phyloP scores from a whole-genome alignment of 2,329 filamentous ascomycete species.

The Exophiala phaeomuriformis region DNA sequence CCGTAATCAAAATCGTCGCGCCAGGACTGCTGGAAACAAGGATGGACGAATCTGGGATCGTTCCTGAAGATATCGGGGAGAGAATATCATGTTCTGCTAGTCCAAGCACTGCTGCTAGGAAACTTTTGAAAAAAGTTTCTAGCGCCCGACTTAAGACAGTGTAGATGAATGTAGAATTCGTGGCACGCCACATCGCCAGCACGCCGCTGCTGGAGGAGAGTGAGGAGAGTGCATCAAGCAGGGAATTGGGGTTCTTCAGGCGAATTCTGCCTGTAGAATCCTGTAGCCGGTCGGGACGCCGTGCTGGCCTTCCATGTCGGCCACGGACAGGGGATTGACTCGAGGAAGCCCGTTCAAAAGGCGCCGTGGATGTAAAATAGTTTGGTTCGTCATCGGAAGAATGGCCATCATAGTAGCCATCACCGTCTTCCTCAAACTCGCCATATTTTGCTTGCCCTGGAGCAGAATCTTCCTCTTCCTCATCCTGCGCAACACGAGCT shows the following conservation, averaged over 20 bases:
- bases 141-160: slow-evolving; percentile 76
- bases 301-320: slow-evolving; percentile 32
- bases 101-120: slow-evolving; percentile 84
- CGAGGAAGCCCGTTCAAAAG: slow-evolving; percentile 27
- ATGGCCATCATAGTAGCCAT: slow-evolving; percentile 32
- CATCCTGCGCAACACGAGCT: slow-evolving; percentile 48
- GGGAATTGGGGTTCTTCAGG: slow-evolving; percentile 67
- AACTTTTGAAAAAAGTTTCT: slow-evolving; percentile 84
- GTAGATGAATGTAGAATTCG: slow-evolving; percentile 89
- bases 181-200: slow-evolving; percentile 89
- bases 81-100: slow-evolving; percentile 67
- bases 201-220: slow-evolving; percentile 84
- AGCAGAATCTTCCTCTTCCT: slow-evolving; percentile 25
- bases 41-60: slow-evolving; percentile 49
- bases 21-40: slow-evolving; percentile 75
- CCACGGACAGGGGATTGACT: slow-evolving; percentile 36
- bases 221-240: slow-evolving; percentile 78
- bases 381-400: slow-evolving; percentile 34
- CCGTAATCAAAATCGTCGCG: slow-evolving; percentile 67
- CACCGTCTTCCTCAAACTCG: slow-evolving; percentile 23
- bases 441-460: not conserved
- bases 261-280: slow-evolving; percentile 54
- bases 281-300: slow-evolving; percentile 3
- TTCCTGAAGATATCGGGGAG: slow-evolving; percentile 39
- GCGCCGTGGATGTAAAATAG: slow-evolving; percentile 47